phyloP scores from a whole-genome alignment of 2,329 filamentous ascomycete genomes.

The Apiospora malaysiana region DNA sequence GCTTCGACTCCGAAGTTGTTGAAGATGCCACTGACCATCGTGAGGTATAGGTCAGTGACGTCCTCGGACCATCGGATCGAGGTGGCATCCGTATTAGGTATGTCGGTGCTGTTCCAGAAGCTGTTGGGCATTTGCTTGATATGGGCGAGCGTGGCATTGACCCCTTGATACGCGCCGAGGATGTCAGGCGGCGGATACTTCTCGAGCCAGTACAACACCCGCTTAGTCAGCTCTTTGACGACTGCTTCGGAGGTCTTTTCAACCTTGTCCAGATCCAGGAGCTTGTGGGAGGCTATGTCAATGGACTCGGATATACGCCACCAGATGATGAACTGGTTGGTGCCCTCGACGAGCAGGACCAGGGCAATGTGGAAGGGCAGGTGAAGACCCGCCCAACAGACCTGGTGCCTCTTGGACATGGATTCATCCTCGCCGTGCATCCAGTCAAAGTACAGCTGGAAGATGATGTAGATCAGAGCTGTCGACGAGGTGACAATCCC shows the following conservation, averaged over 20 bases:
- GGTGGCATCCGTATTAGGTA: constrained; percentile 19
- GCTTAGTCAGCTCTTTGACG: constrained; percentile 26
- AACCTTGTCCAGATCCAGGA: constrained; percentile 20
- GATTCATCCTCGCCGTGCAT: constrained; percentile 62
- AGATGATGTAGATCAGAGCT: constrained; percentile 52
- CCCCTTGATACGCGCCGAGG: constrained; percentile 27
- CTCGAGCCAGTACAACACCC: constrained; percentile 36
- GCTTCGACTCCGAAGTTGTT: constrained; percentile 33
- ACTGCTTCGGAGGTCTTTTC: constrained; percentile 29
- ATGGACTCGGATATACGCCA: constrained; percentile 41
- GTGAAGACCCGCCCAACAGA: constrained; percentile 63
- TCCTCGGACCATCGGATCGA: constrained; percentile 24
- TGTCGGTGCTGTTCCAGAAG: constrained; percentile 28
- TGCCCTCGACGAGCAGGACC: constrained; percentile 67
- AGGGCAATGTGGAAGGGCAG: constrained; percentile 69
- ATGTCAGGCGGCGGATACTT: constrained; percentile 36
- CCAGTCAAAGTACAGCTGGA: constrained; percentile 63
- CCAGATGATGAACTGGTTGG: constrained; percentile 61
- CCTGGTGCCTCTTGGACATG: constrained; percentile 61
- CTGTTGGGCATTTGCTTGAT: constrained; percentile 31
- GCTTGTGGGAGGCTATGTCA: constrained; percentile 25
- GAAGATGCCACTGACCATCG: constrained; percentile 35
- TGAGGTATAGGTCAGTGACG: constrained; percentile 30
- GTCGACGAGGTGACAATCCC: constrained; percentile 47
- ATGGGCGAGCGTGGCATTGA: constrained; percentile 29